Conservation (phyloP, 148 eudicot genomes). For the Rhododendron ovatum region DNA sequence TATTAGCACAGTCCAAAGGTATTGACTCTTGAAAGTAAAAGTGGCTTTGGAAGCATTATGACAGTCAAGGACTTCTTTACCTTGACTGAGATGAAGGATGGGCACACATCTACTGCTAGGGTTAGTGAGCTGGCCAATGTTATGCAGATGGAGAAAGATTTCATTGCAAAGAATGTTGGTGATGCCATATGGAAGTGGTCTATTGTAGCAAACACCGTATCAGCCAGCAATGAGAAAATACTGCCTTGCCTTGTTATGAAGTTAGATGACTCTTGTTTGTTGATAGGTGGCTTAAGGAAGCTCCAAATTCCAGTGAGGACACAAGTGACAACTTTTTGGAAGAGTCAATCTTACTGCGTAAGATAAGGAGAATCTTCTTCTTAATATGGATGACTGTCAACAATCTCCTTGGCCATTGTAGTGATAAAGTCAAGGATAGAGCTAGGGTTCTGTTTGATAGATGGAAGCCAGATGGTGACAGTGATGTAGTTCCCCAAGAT, state of each 20-base stretch:
- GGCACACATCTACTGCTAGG: conserved; percentile 60
- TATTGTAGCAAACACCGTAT: conserved; percentile 67
- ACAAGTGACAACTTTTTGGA: conserved; percentile 43
- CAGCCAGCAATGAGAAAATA: conserved; percentile 64
- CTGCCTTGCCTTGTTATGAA: conserved; percentile 68
- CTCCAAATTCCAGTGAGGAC: conserved; percentile 38
- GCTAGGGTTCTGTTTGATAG: conserved; percentile 53
- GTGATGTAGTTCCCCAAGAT: conserved; percentile 10
- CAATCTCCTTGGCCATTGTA: conserved; percentile 52
- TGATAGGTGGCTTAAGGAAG: conserved; percentile 70
- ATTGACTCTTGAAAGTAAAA: background rate
- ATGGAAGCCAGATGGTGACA: conserved; percentile 7
- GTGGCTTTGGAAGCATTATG: conserved; percentile 41
- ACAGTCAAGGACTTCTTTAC: conserved; percentile 69
- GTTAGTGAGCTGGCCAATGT: conserved; percentile 63
- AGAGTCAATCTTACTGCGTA: conserved; percentile 56
- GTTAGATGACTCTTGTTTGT: conserved; percentile 60
- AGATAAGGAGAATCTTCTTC: conserved; percentile 34
- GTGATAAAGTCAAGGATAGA: conserved; percentile 42
- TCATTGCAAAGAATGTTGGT: conserved; percentile 37
- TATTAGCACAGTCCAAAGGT: background rate
- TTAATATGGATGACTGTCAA: conserved; percentile 41
- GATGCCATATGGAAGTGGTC: conserved; percentile 66
- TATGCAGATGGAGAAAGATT: conserved; percentile 55
- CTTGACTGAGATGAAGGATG: conserved; percentile 76